Base-by-base conservation (phyloP, 2,329 filamentous ascomycete species). In the Sarocladium strictum region DNA sequence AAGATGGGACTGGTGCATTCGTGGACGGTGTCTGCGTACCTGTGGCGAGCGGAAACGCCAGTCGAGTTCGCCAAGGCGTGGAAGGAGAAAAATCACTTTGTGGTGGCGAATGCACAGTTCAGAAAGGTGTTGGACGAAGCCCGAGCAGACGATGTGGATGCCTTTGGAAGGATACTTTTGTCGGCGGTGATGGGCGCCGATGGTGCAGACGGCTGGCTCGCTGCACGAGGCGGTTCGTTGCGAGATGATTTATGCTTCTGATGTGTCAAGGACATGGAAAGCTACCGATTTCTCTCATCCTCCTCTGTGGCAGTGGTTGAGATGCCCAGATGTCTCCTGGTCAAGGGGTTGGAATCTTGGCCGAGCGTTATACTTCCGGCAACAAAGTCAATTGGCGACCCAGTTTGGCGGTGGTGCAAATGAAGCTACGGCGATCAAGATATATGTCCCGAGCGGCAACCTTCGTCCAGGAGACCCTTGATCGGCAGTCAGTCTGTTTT, bases 61-160 rank as follows among this genome's bases (percentile, higher is more conserved):
- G 49, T 69, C n/a, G 66, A 66, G 2, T 76, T 76, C 61, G 67
- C 67, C 3, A 55, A 64, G 26, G 68, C 67, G 0, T 74, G 72
- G 72, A 63, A 58, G 26, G 63, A 65, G 9, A 66, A 62, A 56
- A 63, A 62, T n/a, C 66, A 71, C 47, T 66, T 68, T 29, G 64
- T 73, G 4, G 64, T 73, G 2, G 65, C 58, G 3, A 63, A 69
- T 33, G 58, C 60, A 3, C 27, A 58, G 14, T 69, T 70, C 23
- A 40, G 55, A 2, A 54, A 61, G 15, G 61, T 66, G 0, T 55
- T 72, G n/a, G 29, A 55, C 7, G 62, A 67, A 61, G 69, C 75
- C 52, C 62, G 64, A 67, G 68, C 73, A 57, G 64, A 75, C 59
- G 65, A 71, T 54, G 66, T 78, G 57, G 68, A 78, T 62, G 35